Percentiles rank a stretch among this genome's conserved stretches.
phyloP scores from a whole-genome alignment of 139 green algal species.

The Ettlia oleoabundans region DNA sequence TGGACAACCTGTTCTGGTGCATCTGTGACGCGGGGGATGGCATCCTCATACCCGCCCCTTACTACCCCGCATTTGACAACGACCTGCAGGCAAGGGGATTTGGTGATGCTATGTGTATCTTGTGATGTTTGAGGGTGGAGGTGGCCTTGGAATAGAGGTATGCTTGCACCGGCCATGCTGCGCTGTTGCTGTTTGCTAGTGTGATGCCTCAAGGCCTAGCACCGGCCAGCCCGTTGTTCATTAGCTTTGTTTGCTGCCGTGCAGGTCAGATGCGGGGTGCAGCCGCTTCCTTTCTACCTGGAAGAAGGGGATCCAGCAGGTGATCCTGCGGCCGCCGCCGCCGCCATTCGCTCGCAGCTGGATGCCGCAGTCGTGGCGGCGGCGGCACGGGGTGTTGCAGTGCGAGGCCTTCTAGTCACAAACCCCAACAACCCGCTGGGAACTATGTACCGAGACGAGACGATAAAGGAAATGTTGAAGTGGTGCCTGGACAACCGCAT shows the following conservation, averaged over 20 bases:
- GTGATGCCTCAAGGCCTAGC: too few relatives aligned
- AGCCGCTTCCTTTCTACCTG: conserved; percentile 61
- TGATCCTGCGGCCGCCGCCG: neutral
- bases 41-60: conserved; percentile 78
- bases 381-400: conserved; percentile 26
- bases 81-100: conserved; percentile 53
- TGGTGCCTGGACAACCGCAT: conserved; percentile 66
- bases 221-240: too few relatives aligned
- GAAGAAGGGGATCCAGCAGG: conserved; percentile 15
- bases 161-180: too few relatives aligned
- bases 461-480: conserved; percentile 55
- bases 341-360: conserved; percentile 49
- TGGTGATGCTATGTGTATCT: neutral
- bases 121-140: too few relatives aligned
- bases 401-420: conserved; percentile 68
- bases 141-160: too few relatives aligned
- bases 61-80: conserved; percentile 86
- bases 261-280: conserved; percentile 54
- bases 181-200: too few relatives aligned
- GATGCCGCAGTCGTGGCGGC: conserved; percentile 44
- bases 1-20: conserved; percentile 70
- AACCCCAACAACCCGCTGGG: conserved; percentile 82
- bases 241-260: neutral
- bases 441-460: conserved; percentile 50
- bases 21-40: conserved; percentile 51